phyloP scores from a whole-genome alignment of 1,284 basidiomycete genomes.

The Ceratobasidium sp. region DNA sequence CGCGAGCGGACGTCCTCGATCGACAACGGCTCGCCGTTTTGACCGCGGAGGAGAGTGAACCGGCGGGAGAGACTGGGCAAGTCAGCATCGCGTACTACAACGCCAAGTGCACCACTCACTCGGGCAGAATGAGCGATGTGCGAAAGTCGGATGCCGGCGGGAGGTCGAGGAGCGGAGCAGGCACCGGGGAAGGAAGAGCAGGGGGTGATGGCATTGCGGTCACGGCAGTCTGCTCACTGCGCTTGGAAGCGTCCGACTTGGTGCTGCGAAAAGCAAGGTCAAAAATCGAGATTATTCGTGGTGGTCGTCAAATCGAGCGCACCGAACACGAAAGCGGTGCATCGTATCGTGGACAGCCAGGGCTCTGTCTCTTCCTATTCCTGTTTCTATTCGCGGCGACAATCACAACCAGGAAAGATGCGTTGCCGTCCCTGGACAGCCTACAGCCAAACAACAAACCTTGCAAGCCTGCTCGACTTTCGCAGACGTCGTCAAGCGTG shows the following conservation, averaged over 20 bases:
- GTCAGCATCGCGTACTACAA: conserved; percentile 41
- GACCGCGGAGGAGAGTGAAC: conserved; percentile 75
- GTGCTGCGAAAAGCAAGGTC: background rate
- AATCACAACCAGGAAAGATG: background rate
- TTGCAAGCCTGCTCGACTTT: background rate
- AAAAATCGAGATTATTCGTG: background rate
- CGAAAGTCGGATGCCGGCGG: conserved; percentile 75
- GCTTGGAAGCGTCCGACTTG: conserved; percentile 33
- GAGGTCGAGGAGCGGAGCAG: conserved; percentile 51
- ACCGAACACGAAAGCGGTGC: conserved; percentile 37
- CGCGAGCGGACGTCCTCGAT: conserved; percentile 68
- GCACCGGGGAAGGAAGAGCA: conserved; percentile 42
- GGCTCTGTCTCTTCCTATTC: background rate
- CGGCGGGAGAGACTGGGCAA: conserved; percentile 71
- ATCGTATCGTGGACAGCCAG: conserved; percentile 10
- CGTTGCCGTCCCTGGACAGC: background rate
- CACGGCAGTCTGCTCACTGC: background rate
- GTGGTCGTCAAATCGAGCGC: conserved; percentile 9
- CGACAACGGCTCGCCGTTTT: conserved; percentile 67
- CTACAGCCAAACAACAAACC: background rate
- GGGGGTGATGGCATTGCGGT: conserved; percentile 43
- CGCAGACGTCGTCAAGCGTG: background rate
- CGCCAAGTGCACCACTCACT: conserved; percentile 63
- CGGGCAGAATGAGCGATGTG: conserved; percentile 80
- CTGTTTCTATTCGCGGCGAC: background rate